phyloP scores from a whole-genome alignment of 441 rosid genomes.

The Isatis lusitanica region DNA sequence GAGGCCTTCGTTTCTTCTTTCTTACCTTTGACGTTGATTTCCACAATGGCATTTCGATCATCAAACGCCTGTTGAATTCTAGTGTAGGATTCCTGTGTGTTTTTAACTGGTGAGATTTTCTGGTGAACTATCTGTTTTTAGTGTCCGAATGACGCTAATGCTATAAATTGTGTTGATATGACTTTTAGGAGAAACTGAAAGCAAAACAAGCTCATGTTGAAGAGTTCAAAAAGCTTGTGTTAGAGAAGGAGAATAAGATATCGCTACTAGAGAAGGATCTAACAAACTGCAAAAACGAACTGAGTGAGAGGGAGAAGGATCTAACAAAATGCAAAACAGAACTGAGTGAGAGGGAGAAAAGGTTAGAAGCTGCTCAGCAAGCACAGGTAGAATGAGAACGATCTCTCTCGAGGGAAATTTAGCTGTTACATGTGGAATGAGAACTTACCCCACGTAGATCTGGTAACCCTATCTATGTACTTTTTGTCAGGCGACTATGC shows the following conservation, averaged over 20 bases:
- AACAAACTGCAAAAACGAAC: conserved; percentile 57
- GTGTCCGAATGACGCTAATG: conserved; percentile 9
- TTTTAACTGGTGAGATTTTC: background rate
- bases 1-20: background rate
- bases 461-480: conserved; percentile 19
- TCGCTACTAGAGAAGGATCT: conserved; percentile 73
- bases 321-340: conserved; percentile 62
- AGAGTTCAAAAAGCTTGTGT: conserved; percentile 49
- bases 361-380: conserved; percentile 58
- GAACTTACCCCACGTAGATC: conserved; percentile 8
- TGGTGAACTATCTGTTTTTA: background rate
- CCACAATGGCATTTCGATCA: background rate
- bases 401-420: background rate
- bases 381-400: conserved; percentile 52
- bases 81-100: conserved; percentile 5
- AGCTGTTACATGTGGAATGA: background rate
- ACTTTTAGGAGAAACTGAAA: conserved; percentile 63
- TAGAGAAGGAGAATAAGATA: conserved; percentile 63
- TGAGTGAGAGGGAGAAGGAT: conserved; percentile 70
- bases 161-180: conserved; percentile 9
- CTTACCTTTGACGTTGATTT: background rate
- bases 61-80: background rate
- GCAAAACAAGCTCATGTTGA: conserved; percentile 67
- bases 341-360: conserved; percentile 67
- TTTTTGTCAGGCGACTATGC: conserved; percentile 53